Conservation (phyloP, 805 yeast species). For the Nematodospora valgi region DNA sequence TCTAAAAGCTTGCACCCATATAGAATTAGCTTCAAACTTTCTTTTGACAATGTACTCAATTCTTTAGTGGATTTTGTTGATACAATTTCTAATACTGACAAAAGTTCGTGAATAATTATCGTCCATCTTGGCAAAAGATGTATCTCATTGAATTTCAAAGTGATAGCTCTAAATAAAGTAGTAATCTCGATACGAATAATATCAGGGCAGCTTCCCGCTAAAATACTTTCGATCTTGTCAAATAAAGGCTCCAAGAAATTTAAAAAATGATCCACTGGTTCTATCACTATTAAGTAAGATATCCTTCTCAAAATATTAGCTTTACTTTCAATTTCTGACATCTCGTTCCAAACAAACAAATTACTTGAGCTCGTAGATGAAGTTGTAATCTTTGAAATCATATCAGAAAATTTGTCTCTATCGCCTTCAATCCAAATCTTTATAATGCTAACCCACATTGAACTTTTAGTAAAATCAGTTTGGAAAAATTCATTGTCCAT, state of each 20-base stretch:
- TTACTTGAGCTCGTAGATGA: slow-evolving; percentile 47
- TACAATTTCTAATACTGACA: slow-evolving; percentile 43
- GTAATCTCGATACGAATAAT: slow-evolving; percentile 44
- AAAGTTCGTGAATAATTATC: slow-evolving; percentile 58
- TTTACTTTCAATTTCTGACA: slow-evolving; percentile 54
- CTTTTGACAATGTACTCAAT: slow-evolving; percentile 23
- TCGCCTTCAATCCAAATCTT: slow-evolving; percentile 63
- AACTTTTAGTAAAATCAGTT: slow-evolving; percentile 20
- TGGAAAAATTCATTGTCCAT: slow-evolving; percentile 58
- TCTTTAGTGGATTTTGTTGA: slow-evolving; percentile 22
- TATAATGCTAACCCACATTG: slow-evolving; percentile 54
- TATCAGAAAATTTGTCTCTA: slow-evolving; percentile 50
- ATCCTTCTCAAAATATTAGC: slow-evolving; percentile 57
- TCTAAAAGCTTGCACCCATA: slow-evolving; percentile 79
- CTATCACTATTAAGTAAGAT: slow-evolving; percentile 58
- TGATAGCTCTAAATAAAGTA: slow-evolving; percentile 59
- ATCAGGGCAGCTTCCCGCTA: slow-evolving; percentile 28
- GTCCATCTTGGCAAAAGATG: slow-evolving; percentile 74
- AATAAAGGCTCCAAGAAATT: slow-evolving; percentile 47
- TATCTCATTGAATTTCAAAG: slow-evolving; percentile 57
- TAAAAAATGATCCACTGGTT: slow-evolving; percentile 56
- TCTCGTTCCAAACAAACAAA: slow-evolving; percentile 70
- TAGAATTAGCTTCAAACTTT: slow-evolving; percentile 43
- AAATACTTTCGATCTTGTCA: slow-evolving; percentile 32
- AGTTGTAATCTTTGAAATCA: slow-evolving; percentile 29